These are phyloP conservation scores for Meira miltonrushii DNA, from an alignment of 1,284 basidiomycete genomes.

Conservation along the genomic window DNA sequence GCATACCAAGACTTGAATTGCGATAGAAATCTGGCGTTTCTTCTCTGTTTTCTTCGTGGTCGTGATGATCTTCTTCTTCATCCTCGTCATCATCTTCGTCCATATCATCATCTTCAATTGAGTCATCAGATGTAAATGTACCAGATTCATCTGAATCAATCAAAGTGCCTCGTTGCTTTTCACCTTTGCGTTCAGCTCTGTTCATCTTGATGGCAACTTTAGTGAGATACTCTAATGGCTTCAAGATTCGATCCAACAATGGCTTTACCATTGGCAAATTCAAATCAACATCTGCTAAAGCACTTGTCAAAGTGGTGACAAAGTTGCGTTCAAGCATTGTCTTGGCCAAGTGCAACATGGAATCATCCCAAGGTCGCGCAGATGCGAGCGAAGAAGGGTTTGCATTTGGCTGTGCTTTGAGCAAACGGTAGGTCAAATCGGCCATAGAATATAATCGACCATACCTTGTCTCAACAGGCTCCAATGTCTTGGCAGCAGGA, in stretches of 20 bases:
- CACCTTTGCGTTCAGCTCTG: slow-evolving; percentile 59
- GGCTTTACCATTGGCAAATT: slow-evolving; percentile 88
- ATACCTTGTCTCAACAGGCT: slow-evolving; percentile 72
- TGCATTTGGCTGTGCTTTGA: slow-evolving; percentile 67
- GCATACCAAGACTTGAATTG: slow-evolving; percentile 94
- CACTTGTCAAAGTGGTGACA: slow-evolving; percentile 79
- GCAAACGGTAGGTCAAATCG: slow-evolving; percentile 79
- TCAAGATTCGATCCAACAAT: slow-evolving; percentile 76
- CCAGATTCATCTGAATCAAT: background rate
- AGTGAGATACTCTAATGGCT: slow-evolving; percentile 86
- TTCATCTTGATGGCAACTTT: slow-evolving; percentile 98
- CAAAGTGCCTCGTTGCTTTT: background rate
- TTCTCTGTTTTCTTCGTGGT: slow-evolving; percentile 58
- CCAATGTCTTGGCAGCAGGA: slow-evolving; percentile 54
- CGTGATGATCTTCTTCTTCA: slow-evolving; percentile 60
- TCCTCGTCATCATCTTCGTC: slow-evolving; percentile 54
- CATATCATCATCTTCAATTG: slow-evolving; percentile 12
- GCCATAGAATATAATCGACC: slow-evolving; percentile 80
- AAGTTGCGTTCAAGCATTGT: slow-evolving; percentile 98
- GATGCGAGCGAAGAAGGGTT: slow-evolving; percentile 18
- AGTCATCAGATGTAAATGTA: background rate
- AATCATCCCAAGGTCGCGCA: slow-evolving; percentile 61
- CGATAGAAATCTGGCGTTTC: slow-evolving; percentile 91
- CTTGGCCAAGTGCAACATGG: slow-evolving; percentile 86
- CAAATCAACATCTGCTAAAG: slow-evolving; percentile 86